A percentile compares a stretch with the other conserved stretches of the same genome.
These are phyloP conservation scores for Maudiozyma humilis DNA, from an alignment of 1,139 yeast species.

Conservation along the genomic window DNA sequence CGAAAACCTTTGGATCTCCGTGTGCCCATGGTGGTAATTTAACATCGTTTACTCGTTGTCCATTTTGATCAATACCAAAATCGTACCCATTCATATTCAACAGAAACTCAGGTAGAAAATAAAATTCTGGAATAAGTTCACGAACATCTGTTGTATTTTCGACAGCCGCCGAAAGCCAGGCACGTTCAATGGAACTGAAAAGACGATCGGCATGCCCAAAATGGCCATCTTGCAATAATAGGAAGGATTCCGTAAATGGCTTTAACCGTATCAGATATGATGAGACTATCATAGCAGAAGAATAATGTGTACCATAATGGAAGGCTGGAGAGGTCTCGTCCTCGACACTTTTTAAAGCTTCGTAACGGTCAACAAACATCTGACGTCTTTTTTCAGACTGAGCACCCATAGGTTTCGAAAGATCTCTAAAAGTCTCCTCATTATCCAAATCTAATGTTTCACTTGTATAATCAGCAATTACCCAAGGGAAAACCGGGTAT, in stretches of 20 bases:
- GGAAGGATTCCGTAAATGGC: conserved; percentile 73
- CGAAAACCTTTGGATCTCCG: conserved; percentile 61
- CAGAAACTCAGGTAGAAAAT: conserved; percentile 68
- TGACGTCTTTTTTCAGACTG: conserved; percentile 52
- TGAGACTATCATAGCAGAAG: conserved; percentile 86
- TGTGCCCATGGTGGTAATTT: conserved; percentile 76
- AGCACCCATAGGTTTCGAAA: conserved; percentile 86
- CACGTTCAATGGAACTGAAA: conserved; percentile 60
- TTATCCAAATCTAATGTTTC: conserved; percentile 52
- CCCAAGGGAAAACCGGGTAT: conserved; percentile 89
- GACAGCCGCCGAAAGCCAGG: conserved; percentile 70
- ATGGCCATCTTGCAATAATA: conserved; percentile 73
- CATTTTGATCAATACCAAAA: conserved; percentile 62
- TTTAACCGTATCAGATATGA: conserved; percentile 64
- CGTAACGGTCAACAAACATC: conserved; percentile 60
- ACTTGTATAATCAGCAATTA: conserved; percentile 69
- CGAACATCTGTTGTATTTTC: conserved; percentile 83
- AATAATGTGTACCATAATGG: conserved; percentile 87
- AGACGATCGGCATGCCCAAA: conserved; percentile 82
- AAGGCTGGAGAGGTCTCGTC: conserved; percentile 58
- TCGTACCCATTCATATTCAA: conserved; percentile 54
- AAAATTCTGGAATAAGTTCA: conserved; percentile 79
- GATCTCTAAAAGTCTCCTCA: conserved; percentile 58
- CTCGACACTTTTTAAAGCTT: conserved; percentile 51
- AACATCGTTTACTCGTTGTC: conserved; percentile 52